Evolutionary conservation across 2,329 filamentous ascomycete genomes (phyloP).

Genomic region (Lanzia echinophila): DNA sequence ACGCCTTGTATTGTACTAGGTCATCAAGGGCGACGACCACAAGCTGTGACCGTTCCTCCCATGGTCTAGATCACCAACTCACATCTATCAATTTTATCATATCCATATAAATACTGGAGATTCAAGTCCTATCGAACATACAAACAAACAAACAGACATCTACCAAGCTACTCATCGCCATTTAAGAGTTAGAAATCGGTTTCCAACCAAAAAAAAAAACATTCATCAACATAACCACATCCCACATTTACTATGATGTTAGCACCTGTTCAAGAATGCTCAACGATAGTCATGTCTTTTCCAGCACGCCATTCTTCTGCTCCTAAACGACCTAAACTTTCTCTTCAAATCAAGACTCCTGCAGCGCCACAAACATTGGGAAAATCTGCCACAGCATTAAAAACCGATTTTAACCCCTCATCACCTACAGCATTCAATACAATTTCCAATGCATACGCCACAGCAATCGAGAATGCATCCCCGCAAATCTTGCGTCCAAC

Average conservation of each 20-base stretch:
- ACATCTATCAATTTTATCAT: too few species aligned
- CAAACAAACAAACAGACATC: not conserved
- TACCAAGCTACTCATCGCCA: not conserved
- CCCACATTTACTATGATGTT: conserved; percentile 22
- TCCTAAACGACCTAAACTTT: conserved; percentile 44
- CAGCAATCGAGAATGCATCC: conserved; percentile 53
- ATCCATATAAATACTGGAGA: too few species aligned
- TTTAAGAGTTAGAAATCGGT: not conserved
- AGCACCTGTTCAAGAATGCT: conserved; percentile 20
- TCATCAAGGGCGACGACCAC: too few species aligned
- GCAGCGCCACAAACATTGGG: conserved; percentile 35
- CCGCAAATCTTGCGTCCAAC: conserved; percentile 35
- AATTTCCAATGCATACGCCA: conserved; percentile 57
- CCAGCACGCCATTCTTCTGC: conserved; percentile 22
- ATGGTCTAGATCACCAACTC: too few species aligned
- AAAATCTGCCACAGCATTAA: conserved; percentile 38
- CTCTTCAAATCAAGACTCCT: conserved; percentile 47
- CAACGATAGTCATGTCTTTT: conserved; percentile 25
- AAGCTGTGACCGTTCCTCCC: too few species aligned
- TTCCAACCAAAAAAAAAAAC: not conserved
- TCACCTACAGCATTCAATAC: conserved; percentile 61
- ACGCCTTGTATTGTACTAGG: too few species aligned
- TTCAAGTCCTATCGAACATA: too few species aligned
- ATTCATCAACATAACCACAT: conserved; percentile 8
- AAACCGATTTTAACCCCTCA: conserved; percentile 44